Base-by-base conservation (phyloP, 108 stramenopile species). In the Cyclotella baltica region DNA sequence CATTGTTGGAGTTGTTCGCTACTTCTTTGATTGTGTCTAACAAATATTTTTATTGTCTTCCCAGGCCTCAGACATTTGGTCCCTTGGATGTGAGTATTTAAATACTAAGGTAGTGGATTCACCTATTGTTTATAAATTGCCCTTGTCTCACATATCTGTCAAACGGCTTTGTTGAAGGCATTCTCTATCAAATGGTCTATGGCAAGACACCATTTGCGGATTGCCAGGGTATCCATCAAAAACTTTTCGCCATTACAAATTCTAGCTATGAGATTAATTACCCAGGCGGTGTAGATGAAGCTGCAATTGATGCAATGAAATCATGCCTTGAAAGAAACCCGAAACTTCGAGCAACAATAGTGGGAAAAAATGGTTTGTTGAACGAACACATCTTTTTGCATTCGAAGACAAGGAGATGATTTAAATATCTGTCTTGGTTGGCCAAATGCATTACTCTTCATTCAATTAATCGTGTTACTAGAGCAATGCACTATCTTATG, bases 141-240 rank as follows among this genome's bases (percentile, higher is more conserved):
- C 55, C 2, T 0, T 57, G 13, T 25, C 55, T 25, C 1, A 57
- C 55, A 57, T 25, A 3, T 1, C 55, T 23, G 25, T 27, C 22
- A n/a, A 20, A 1, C 6, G 22, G 3, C 9, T 57, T 25, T 1
- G 2, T 3, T 25, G 13, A 57, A 57, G 55, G 55, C 38, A 98
- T 99, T 40, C 79, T 99, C 11, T 99, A 99, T 73, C 97, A 98
- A 85, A 96, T 99, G 93, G 88, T 98, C 4, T 96, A 96, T 34
- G 96, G 96, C 0, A 81, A 87, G 72, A 93, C 96, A 8, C 98
- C 98, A 30, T 99, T 99, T 78, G 95, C 96, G 3, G 81, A 95
- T 48, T 85, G 94, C 11, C 93, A 96, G 47, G 93, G 98, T 76
- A 95, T 97, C 27, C 73, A 61, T 0, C 97, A 97, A 71, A 99